Conservation (phyloP, 805 yeast genomes). For the Candida chauliodis region DNA sequence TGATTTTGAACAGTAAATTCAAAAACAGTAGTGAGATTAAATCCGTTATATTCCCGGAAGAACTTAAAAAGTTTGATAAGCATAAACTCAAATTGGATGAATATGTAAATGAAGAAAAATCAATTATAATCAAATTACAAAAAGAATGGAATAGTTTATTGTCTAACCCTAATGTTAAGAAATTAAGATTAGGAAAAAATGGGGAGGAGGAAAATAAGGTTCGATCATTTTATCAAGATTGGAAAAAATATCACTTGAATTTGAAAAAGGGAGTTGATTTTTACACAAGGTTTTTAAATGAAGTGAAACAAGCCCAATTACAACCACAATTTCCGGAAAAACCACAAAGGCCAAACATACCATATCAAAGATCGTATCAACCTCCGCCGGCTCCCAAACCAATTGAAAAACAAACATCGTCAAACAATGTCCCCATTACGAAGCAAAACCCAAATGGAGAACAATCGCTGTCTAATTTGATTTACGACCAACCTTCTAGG, state of each 20-base stretch:
- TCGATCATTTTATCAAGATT: slow-evolving; percentile 47
- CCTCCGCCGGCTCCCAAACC: slow-evolving; percentile 11
- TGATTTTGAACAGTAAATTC: slow-evolving; percentile 60
- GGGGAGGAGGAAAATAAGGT: slow-evolving; percentile 34
- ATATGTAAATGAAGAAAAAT: slow-evolving; percentile 63
- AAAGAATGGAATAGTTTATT: slow-evolving; percentile 27
- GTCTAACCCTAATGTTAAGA: slow-evolving; percentile 28
- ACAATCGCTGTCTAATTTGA: slow-evolving; percentile 14
- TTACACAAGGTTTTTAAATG: slow-evolving; percentile 36
- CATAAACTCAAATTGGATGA: slow-evolving; percentile 64
- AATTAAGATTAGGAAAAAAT: slow-evolving; percentile 42
- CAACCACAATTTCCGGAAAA: neutral
- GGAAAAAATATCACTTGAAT: slow-evolving; percentile 60
- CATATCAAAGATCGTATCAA: slow-evolving; percentile 10
- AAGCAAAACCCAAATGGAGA: neutral
- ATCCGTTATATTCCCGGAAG: slow-evolving; percentile 57
- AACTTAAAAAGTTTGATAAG: slow-evolving; percentile 71
- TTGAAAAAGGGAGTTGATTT: slow-evolving; percentile 58
- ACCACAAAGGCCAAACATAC: neutral
- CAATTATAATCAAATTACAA: slow-evolving; percentile 34
- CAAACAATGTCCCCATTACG: neutral
- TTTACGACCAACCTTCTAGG: slow-evolving; percentile 40
- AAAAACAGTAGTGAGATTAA: slow-evolving; percentile 55
- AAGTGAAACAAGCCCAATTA: slow-evolving; percentile 4
- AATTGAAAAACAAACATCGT: neutral